These are phyloP conservation scores for Venturia aucupariae DNA, from an alignment of 2,329 filamentous ascomycete genomes.

Conservation along the genomic window DNA sequence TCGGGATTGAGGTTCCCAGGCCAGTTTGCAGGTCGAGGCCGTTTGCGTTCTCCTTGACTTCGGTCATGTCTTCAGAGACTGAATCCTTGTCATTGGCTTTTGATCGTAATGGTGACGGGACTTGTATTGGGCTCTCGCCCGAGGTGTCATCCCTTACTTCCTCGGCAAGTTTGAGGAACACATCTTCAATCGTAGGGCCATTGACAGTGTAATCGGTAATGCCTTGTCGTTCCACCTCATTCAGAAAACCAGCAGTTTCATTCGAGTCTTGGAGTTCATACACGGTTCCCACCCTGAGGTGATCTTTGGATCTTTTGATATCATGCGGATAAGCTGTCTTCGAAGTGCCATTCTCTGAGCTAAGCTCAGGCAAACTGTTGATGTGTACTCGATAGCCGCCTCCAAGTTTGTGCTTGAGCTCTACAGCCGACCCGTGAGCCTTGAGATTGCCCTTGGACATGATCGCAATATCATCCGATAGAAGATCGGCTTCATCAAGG, in stretches of 20 bases:
- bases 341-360: constrained; percentile 9
- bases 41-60: constrained; percentile 22
- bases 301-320: not conserved
- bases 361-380: constrained; percentile 19
- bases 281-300: constrained; percentile 43
- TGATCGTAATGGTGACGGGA: not conserved
- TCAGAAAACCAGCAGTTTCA: constrained; percentile 63
- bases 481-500: constrained; percentile 81
- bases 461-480: constrained; percentile 83
- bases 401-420: constrained; percentile 72
- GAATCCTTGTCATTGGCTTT: constrained; percentile 7
- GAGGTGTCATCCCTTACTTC: constrained; percentile 20
- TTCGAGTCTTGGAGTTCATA: constrained; percentile 63
- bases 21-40: constrained; percentile 52
- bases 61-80: constrained; percentile 16
- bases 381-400: constrained; percentile 78
- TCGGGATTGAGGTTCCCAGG: constrained; percentile 55
- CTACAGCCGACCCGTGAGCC: constrained; percentile 74
- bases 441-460: constrained; percentile 76
- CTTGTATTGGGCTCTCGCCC: not conserved
- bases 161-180: constrained; percentile 72
- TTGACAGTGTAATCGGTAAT: constrained; percentile 75
- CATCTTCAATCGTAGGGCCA: constrained; percentile 85
- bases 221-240: constrained; percentile 54
- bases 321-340: constrained; percentile 39